Base-by-base conservation (phyloP, 768 basidiomycete species). In the Nidula microcarpa region DNA sequence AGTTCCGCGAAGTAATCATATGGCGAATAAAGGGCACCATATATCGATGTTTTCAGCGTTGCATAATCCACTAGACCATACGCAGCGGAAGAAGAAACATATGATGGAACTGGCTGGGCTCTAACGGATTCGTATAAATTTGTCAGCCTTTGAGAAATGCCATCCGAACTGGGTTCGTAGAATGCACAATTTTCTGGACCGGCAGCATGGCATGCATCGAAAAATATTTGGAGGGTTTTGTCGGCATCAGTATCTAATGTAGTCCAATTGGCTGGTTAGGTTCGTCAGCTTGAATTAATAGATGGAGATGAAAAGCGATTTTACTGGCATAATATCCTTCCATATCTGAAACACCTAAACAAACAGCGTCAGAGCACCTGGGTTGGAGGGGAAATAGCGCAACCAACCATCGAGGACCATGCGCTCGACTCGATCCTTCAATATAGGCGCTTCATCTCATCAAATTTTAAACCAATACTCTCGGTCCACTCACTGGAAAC, bases 1-100 rank as follows among this genome's bases (percentile, higher is more conserved):
- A 78, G 65, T 0, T 46, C 6, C 0, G 64, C 61, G 56, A 73
- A 79, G 3, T 17, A 6, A 2, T 58, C 58, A 47, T 67, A 76
- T 6, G 76, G 76, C 0, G 54, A 49, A 48, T 74, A 76, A 0
- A 79, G 64, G 2, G 68, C 30, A 1, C 11, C 1, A 53, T 76
- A 76, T 2, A 76, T 54, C 0, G 57, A 44, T 1, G 9, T 3
- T 7, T 71, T 68, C 14, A 76, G 52, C 16, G 58, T 47, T 18
- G 53, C 51, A 34, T 72, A 74, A 57, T 76, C 74, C 0, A 78
- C 51, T 14, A 76, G 41, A 6, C 74, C 74, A 52, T 74, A 77
- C 0, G 57, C 58, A 0, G 49, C 57, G 23, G 23, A 23, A 23
- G 39, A 11, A 0, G 55, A 34, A 0, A 66, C 64, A 36, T 56